A percentile compares a stretch with the other conserved stretches of the same genome.
Conservation (phyloP, 345 rosid genomes). For the Rhodamnia argentea region DNA sequence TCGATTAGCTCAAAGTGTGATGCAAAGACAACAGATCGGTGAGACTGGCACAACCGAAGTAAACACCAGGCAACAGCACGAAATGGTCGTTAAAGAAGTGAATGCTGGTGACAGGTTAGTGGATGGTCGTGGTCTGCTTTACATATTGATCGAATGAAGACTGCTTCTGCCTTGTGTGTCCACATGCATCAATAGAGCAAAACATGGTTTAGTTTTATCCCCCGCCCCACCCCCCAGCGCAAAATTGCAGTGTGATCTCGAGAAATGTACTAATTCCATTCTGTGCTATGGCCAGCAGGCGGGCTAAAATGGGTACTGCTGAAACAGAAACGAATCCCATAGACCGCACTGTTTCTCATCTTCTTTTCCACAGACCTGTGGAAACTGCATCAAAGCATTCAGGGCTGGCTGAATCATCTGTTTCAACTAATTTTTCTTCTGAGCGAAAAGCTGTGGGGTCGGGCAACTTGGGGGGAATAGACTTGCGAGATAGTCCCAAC, state of each 20-base stretch:
- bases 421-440: conserved; percentile 24
- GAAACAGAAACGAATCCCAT: conserved; percentile 87
- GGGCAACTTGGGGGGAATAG: conserved; percentile 11
- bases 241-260: neutral
- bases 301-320: conserved; percentile 30
- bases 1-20: conserved; percentile 85
- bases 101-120: conserved; percentile 1
- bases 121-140: neutral
- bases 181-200: neutral
- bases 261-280: neutral
- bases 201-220: neutral
- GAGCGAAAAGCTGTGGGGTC: conserved; percentile 18
- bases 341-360: conserved; percentile 77
- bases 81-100: conserved; percentile 27
- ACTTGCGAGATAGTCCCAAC: conserved; percentile 16
- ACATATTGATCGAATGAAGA: neutral
- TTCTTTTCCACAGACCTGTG: conserved; percentile 75
- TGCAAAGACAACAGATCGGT: conserved; percentile 52
- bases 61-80: conserved; percentile 38
- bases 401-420: conserved; percentile 53
- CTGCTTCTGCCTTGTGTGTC: neutral
- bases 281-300: conserved; percentile 21
- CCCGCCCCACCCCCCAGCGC: no score
- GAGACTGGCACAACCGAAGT: conserved; percentile 41
- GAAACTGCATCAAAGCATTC: conserved; percentile 37